Conservation (phyloP, 305 asterid species). For the Fraxinus nigra region DNA sequence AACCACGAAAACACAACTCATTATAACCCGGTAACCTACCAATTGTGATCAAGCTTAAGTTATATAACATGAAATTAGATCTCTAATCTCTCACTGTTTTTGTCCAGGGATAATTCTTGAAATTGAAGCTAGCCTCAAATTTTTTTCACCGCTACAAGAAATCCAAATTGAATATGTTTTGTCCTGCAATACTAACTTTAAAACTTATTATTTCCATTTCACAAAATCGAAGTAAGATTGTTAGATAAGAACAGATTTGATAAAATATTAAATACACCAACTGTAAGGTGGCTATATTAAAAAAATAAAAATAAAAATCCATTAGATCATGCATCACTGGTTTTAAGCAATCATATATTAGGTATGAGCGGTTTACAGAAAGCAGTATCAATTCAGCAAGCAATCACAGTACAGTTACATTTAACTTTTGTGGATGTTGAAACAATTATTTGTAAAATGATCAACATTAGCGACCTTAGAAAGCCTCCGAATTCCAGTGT, state of each 20-base stretch:
- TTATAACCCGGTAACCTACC: background rate
- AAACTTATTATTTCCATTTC: background rate
- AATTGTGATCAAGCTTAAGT: background rate
- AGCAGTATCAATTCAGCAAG: background rate
- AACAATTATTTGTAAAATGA: background rate
- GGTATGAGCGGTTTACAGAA: background rate
- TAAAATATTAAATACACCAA: background rate
- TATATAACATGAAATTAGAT: conserved; percentile 11
- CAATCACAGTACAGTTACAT: background rate
- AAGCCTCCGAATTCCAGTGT: background rate
- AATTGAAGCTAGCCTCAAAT: conserved; percentile 70
- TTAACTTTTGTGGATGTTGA: background rate
- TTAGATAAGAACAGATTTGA: background rate
- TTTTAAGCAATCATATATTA: background rate
- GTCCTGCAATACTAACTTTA: conserved; percentile 45
- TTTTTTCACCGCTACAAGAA: conserved; percentile 80
- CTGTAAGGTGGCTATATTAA: background rate
- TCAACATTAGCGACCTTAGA: background rate
- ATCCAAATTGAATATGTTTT: conserved; percentile 80
- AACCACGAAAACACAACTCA: background rate
- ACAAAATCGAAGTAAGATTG: background rate
- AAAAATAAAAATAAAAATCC: background rate
- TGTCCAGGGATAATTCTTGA: conserved; percentile 88
- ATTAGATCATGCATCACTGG: background rate
- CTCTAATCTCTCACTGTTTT: conserved; percentile 65